Conservation (phyloP, 345 rosid species). For the Boechera retrofracta region DNA sequence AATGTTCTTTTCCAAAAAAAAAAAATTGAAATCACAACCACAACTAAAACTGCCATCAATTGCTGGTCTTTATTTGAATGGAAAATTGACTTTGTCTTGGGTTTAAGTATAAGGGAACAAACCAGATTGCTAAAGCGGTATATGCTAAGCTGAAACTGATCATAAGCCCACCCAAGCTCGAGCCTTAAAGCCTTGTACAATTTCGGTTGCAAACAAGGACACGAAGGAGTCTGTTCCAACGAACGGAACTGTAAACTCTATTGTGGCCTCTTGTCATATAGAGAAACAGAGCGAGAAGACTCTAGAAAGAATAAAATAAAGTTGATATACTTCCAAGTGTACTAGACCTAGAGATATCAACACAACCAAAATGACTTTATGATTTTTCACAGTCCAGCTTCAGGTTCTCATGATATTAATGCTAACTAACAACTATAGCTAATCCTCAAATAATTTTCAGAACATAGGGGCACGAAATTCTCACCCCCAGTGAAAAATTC, state of each 20-base stretch:
- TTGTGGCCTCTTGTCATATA: constrained; percentile 9
- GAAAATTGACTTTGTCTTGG: no score
- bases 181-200: neutral
- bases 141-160: no score
- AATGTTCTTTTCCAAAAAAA: neutral
- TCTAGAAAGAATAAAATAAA: neutral
- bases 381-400: neutral
- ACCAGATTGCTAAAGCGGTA: no score
- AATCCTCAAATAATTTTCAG: neutral
- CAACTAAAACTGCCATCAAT: no score
- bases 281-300: neutral
- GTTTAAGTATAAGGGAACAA: no score
- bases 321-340: neutral
- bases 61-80: no score
- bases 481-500: neutral
- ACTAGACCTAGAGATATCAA: constrained; percentile 7
- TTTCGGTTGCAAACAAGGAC: neutral
- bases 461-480: neutral
- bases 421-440: neutral
- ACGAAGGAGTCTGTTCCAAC: neutral
- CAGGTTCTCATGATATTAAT: neutral
- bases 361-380: neutral
- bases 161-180: neutral
- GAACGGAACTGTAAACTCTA: neutral
- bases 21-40: neutral